These are phyloP conservation scores for Colletotrichum navitas DNA, from an alignment of 2,329 filamentous ascomycete genomes.

Conservation along the genomic window DNA sequence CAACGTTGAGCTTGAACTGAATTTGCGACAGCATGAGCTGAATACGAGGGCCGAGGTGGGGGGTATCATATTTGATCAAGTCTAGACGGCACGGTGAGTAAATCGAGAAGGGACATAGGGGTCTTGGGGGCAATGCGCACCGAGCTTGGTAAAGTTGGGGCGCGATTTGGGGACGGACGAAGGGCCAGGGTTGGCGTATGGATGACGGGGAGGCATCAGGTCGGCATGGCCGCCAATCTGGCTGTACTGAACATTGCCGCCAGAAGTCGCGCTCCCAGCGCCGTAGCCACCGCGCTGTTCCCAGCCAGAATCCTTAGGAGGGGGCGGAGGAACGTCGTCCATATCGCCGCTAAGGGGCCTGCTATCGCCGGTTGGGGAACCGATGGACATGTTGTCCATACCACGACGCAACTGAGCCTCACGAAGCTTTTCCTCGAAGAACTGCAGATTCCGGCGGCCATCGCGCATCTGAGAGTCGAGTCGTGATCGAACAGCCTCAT, in stretches of 20 bases:
- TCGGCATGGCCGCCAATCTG: constrained; percentile 75
- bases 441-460: constrained; percentile 91
- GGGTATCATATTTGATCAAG: constrained; percentile 98
- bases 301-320: constrained; percentile 75
- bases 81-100: constrained; percentile 65
- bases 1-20: constrained; percentile 98
- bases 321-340: constrained; percentile 71
- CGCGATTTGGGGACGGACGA: constrained; percentile 78
- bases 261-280: constrained; percentile 70
- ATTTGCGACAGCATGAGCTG: constrained; percentile 99
- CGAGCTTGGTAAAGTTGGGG: constrained; percentile 96
- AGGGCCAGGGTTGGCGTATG: constrained; percentile 81
- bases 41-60: constrained; percentile 94
- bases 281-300: constrained; percentile 45
- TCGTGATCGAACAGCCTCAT: constrained; percentile 88
- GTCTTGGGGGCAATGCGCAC: constrained; percentile 63
- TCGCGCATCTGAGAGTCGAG: constrained; percentile 96
- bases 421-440: constrained; percentile 91
- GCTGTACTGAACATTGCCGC: constrained; percentile 69
- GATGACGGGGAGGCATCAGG: constrained; percentile 84
- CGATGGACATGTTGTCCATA: constrained; percentile 75
- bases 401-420: constrained; percentile 87
- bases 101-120: constrained; percentile 19
- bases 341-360: constrained; percentile 62
- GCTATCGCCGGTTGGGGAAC: constrained; percentile 57